Conservation (phyloP, 1,284 basidiomycete genomes). For the Xerocomus minutiporus region DNA sequence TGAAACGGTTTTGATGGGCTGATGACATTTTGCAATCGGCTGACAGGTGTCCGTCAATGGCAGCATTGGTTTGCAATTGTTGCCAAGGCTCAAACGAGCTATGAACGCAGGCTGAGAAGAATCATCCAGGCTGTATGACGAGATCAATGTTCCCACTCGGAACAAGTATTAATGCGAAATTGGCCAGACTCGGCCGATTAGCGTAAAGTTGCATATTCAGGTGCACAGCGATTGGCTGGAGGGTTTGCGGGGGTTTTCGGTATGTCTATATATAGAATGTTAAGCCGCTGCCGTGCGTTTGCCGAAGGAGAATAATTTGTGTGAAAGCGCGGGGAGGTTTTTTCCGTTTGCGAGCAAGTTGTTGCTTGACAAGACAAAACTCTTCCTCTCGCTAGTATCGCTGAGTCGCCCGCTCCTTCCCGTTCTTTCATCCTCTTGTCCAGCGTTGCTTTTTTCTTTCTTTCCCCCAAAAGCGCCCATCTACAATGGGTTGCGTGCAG, state of each 20-base stretch:
- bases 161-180: background rate
- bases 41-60: background rate
- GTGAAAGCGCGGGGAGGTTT: constrained; percentile 10
- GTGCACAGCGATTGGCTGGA: background rate
- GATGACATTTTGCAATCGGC: background rate
- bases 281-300: constrained; percentile 13
- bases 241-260: constrained; percentile 16
- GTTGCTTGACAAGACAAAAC: constrained; percentile 1
- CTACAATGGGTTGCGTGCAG: constrained; percentile 69
- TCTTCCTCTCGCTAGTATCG: constrained; percentile 23
- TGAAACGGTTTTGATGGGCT: background rate
- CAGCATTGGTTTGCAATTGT: background rate
- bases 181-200: background rate
- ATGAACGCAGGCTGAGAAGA: too few species aligned
- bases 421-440: constrained; percentile 5
- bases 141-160: background rate
- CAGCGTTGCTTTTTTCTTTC: constrained; percentile 13
- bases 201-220: background rate
- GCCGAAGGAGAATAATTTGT: constrained; percentile 18
- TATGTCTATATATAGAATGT: constrained; percentile 11
- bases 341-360: constrained; percentile 12
- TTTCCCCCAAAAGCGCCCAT: background rate
- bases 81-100: background rate
- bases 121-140: too few species aligned
- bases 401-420: constrained; percentile 22